These are phyloP conservation scores for Eucalyptus sp. DNA, from an alignment of 345 rosid species.

Conservation along the genomic window DNA sequence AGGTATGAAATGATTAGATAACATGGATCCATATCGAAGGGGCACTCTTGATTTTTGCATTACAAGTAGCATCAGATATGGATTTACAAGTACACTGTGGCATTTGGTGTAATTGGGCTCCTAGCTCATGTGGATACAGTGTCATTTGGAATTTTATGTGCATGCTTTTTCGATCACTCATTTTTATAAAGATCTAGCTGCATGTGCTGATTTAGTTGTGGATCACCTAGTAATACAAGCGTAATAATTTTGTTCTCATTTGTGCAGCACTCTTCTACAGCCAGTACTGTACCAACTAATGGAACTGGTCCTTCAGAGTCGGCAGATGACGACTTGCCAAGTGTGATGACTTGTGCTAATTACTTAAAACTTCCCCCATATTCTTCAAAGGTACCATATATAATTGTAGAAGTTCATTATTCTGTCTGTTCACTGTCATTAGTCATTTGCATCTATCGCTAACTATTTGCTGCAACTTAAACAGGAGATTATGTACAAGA, in stretches of 20 bases:
- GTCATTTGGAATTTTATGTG: background rate
- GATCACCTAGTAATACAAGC: background rate
- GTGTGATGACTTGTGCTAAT: constrained; percentile 99
- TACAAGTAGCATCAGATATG: background rate
- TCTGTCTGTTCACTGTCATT: background rate
- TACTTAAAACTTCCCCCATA: constrained; percentile 98
- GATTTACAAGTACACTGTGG: background rate
- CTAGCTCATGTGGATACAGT: background rate
- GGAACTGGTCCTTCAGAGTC: constrained; percentile 63
- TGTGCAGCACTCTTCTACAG: constrained; percentile 75
- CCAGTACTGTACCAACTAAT: constrained; percentile 50
- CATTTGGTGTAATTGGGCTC: background rate
- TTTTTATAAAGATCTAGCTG: background rate
- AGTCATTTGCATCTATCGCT: background rate
- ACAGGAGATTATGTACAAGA: constrained; percentile 97
- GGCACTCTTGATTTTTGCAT: background rate
- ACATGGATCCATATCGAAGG: background rate
- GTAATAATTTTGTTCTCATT: background rate
- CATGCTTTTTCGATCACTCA: background rate
- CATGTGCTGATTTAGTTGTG: background rate
- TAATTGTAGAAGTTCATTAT: background rate
- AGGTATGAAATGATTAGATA: constrained; percentile 34
- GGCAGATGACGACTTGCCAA: constrained; percentile 93
- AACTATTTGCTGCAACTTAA: background rate
- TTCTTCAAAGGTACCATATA: constrained; percentile 66